Percentiles rank a stretch among this genome's conserved stretches.
Conservation (phyloP, 257 asterid genomes). For the Avicennia marina region DNA sequence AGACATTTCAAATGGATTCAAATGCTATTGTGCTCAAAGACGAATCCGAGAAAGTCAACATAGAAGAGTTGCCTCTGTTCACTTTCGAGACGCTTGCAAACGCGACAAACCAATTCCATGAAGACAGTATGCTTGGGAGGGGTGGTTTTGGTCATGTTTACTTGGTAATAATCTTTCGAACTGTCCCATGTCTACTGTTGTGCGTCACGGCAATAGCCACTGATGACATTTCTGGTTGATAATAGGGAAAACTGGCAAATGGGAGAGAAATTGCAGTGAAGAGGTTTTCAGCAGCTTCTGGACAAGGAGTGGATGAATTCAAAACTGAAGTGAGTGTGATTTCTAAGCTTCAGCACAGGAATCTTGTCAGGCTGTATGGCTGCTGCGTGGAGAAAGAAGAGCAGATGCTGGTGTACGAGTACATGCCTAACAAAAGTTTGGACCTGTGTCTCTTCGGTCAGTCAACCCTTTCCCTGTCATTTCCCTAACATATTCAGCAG, state of each 20-base stretch:
- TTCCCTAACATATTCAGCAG: too few relatives aligned
- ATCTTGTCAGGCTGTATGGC: conserved; percentile 46
- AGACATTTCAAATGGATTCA: not conserved
- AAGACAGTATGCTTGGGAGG: not conserved
- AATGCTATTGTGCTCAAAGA: not conserved
- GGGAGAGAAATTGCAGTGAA: conserved; percentile 58
- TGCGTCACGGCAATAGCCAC: too few relatives aligned
- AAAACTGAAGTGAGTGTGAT: conserved; percentile 56
- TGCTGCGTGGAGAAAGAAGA: conserved; percentile 49
- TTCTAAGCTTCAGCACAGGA: conserved; percentile 54
- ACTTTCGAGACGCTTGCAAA: conserved; percentile 8
- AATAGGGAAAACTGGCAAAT: conserved; percentile 32
- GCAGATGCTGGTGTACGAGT: conserved; percentile 48
- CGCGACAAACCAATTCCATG: conserved; percentile 6
- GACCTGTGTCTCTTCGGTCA: conserved; percentile 45
- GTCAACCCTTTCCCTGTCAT: not conserved
- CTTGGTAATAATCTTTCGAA: not conserved
- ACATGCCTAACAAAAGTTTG: conserved; percentile 56
- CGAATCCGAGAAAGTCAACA: conserved; percentile 1
- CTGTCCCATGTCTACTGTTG: too few relatives aligned
- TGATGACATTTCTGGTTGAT: not conserved
- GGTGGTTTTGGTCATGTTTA: conserved; percentile 10
- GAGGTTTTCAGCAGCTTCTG: conserved; percentile 48
- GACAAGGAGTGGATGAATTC: conserved; percentile 53
- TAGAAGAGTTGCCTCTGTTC: conserved; percentile 15